Base-by-base conservation (phyloP, 2,329 filamentous ascomycete genomes). In the Pseudogymnoascus sp. region DNA sequence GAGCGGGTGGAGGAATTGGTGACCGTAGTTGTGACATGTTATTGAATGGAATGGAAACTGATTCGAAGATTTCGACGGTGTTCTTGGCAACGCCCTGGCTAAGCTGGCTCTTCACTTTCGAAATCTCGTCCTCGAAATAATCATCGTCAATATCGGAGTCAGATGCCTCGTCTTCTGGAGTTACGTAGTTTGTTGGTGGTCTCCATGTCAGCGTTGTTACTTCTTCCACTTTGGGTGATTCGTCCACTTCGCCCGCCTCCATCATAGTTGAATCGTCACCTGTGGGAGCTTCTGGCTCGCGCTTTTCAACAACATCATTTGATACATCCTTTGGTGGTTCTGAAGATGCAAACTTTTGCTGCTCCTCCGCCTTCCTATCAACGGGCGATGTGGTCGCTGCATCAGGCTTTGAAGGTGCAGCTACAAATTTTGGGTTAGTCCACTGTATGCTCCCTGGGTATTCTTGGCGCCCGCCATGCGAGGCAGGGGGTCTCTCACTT, bases 71-170 rank as follows among this genome's bases (percentile, higher is more conserved):
- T n/a, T 60, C 34, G 14, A 60, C 8, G 6, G 59, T 40, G n/a
- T 40, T 60, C 36, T 60, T 60, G 18, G 38, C 18, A 38, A 60
- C 25, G 11, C 34, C 59, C 21, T 40, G 36, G n/a, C 9, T 62
- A 43, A 72, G 66, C 49, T 71, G 36, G n/a, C 64, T 64, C 42
- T 69, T 63, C 12, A 70, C 61, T 38, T 67, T 68, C 8, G 68
- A 65, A 38, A 73, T 69, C 59, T 73, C 72, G 25, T 69, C 65
- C 59, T 71, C 72, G 18, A 73, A 73, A 60, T 72, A 73, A 31
- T 68, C 65, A 61, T 73, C 71, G 37, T 69, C 68, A 23, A 73
- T 64, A n/a, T 73, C 72, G 59, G 73, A 68, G 61, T 72, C 69
- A 1, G 69, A 70, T 14, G 63, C 43, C 73, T 64, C 63, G 21